These are phyloP conservation scores for Dicorynia guianensis DNA, from an alignment of 306 rosid species.

Conservation along the genomic window DNA sequence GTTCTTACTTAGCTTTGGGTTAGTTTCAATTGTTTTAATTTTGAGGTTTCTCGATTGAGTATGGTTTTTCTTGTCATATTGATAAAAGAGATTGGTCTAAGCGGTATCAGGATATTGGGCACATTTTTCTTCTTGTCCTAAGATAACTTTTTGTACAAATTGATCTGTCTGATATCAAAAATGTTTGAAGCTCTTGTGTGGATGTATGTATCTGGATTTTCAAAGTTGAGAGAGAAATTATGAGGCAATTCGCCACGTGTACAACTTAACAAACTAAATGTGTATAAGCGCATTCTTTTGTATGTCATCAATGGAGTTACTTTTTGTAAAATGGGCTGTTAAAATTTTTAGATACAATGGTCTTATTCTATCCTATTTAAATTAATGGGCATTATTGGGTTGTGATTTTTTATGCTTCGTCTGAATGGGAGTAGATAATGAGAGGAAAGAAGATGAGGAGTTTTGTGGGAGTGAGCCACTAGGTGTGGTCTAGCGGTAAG, in stretches of 20 bases:
- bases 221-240: slow-evolving; percentile 8
- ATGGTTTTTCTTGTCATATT: background rate
- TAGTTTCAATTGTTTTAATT: slow-evolving; percentile 1
- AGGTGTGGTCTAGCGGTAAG: too few relatives aligned
- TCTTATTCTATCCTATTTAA: background rate
- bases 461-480: too few relatives aligned
- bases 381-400: slow-evolving; percentile 24
- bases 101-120: background rate
- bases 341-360: background rate
- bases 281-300: background rate
- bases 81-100: background rate
- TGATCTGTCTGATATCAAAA: background rate
- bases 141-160: background rate
- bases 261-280: background rate
- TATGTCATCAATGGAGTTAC: slow-evolving; percentile 10
- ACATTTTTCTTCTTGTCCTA: background rate
- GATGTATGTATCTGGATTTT: slow-evolving; percentile 7
- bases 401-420: background rate
- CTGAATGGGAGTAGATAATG: too few relatives aligned
- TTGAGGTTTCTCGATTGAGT: background rate
- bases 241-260: background rate
- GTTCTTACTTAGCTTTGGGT: background rate
- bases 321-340: background rate
- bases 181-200: background rate
- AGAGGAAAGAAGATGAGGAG: too few relatives aligned